phyloP scores from a whole-genome alignment of 129 eudicot species.

The Kitagawia praeruptora region DNA sequence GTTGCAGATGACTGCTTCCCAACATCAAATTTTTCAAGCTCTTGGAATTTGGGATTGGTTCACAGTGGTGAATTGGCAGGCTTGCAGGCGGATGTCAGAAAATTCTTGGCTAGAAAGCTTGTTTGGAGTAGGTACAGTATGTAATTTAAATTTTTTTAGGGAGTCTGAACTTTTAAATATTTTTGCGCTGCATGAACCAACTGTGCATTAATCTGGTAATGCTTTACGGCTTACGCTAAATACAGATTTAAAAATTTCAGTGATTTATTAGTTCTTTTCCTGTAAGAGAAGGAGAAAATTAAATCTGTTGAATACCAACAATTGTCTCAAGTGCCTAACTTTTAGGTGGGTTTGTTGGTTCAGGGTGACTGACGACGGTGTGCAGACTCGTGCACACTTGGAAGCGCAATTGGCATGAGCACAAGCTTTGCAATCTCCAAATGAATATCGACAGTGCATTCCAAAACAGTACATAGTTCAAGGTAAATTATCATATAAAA shows the following conservation, averaged over 20 bases:
- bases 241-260: background rate
- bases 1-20: slow-evolving; percentile 96
- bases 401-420: slow-evolving; percentile 92
- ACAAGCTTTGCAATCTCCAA: slow-evolving; percentile 73
- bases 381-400: slow-evolving; percentile 96
- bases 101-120: slow-evolving; percentile 83
- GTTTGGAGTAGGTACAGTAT: slow-evolving; percentile 99
- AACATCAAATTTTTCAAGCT: slow-evolving; percentile 87
- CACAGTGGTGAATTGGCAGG: slow-evolving; percentile 91
- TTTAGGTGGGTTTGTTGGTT: slow-evolving; percentile 12
- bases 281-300: background rate
- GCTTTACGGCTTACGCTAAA: background rate
- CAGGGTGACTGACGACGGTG: slow-evolving; percentile 97
- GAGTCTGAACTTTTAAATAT: too few species aligned
- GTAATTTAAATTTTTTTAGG: background rate
- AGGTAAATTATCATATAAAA: background rate
- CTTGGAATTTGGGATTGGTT: slow-evolving; percentile 69
- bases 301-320: background rate
- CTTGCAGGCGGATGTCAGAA: slow-evolving; percentile 87
- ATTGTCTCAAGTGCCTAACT: slow-evolving; percentile 6
- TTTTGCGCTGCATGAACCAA: background rate
- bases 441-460: slow-evolving; percentile 91
- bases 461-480: slow-evolving; percentile 7
- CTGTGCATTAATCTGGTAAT: background rate
- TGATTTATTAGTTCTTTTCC: background rate